Base-by-base conservation (phyloP, 371 early-diverging fungal species). In the Mucor piriformis region DNA sequence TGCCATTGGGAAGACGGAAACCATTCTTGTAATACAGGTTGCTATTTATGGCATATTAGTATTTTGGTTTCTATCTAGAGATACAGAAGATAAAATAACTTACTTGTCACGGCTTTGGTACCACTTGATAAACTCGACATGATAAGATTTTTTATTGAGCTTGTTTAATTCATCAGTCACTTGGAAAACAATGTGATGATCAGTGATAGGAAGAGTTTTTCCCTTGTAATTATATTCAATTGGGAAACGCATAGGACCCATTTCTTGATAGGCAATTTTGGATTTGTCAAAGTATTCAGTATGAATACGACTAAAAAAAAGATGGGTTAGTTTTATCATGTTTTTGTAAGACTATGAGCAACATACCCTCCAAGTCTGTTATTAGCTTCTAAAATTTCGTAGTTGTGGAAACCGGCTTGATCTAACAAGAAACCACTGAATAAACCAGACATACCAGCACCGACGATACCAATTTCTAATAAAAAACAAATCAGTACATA, bases 191-290 rank as follows among this genome's bases (percentile, higher is more conserved):
- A 64, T 61, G 11, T 68, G 33, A 38, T 68, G 66, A 15, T 72
- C 73, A 21, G 65, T 68, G 12, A 68, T 50, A 21, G 73, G 69
- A 15, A 72, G 61, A 2, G 62, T 72, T 50, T 63, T 63, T 37
- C 61, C 61, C 25, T 65, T 48, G 35, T 63, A 61, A 5, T 32
- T 16, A 38, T 42, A 57, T 29, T 51, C 40, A 34, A 63, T 25
- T 34, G 69, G 73, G 48, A 72, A 61, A 21, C 64, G 71, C 71
- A 71, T 71, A 3, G 67, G 64, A 13, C 70, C 72, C 72, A 71
- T 71, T 56, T 71, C 72, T 53, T 71, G 72, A 35, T 71, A 71
- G 3, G 61, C 52, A 42, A 16, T 50, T 0, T 50, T 27, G 1
- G 67, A 50, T 16, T 69, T 59, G 16, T 57, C 55, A 59, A 69